These are phyloP conservation scores for Bolboschoenoplectus hybrid DNA, from an alignment of 202 grass and related monocot species.

Conservation along the genomic window DNA sequence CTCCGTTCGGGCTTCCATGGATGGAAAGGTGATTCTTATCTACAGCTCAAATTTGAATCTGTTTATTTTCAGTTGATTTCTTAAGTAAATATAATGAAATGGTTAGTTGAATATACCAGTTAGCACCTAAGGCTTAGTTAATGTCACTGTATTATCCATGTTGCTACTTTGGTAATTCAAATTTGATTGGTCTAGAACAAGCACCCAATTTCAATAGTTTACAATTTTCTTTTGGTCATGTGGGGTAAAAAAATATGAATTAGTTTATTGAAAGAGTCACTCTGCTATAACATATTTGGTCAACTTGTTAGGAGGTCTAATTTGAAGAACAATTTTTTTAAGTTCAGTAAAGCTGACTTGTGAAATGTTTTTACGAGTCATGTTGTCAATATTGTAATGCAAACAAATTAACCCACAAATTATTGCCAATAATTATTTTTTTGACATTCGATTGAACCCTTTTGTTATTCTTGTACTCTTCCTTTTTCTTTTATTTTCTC, in stretches of 20 bases:
- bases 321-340: slow-evolving; percentile 10
- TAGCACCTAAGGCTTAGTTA: background rate
- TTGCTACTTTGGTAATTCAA: background rate
- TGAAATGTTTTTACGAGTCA: background rate
- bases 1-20: slow-evolving; percentile 28
- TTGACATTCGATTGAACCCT: background rate
- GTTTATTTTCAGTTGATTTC: background rate
- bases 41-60: background rate
- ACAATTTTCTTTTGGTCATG: background rate
- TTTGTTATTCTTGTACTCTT: background rate
- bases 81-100: slow-evolving; percentile 19
- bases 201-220: background rate
- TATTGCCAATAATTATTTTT: background rate
- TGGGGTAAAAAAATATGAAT: background rate
- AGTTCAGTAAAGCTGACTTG: background rate
- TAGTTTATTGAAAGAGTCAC: background rate
- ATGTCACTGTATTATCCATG: background rate
- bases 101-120: background rate
- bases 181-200: background rate
- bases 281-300: background rate
- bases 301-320: background rate
- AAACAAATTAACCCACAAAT: background rate
- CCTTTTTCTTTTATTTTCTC: background rate
- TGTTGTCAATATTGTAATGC: slow-evolving; percentile 23
- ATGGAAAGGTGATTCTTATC: slow-evolving; percentile 43